Evolutionary conservation across 108 stramenopile genomes (phyloP).

Genomic region (Cyclotella kingstonii): DNA sequence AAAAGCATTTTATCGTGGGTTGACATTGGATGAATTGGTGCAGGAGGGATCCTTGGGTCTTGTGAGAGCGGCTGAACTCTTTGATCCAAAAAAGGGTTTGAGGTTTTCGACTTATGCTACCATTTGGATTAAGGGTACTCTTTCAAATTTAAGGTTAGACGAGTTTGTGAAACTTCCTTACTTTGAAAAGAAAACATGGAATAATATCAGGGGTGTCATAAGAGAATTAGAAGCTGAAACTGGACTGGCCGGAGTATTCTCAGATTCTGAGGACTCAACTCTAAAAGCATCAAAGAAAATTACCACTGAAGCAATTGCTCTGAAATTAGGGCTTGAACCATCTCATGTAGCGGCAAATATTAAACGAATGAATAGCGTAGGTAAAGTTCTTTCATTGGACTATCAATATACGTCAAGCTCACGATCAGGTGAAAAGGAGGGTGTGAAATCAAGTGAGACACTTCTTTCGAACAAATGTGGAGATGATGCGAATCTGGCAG

Average conservation of each 20-base stretch:
- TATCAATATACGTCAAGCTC: conserved; percentile 55
- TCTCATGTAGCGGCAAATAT: conserved; percentile 47
- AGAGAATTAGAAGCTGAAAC: conserved; percentile 41
- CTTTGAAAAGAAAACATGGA: conserved; percentile 68
- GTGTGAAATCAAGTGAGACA: conserved; percentile 3
- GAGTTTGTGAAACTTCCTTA: conserved; percentile 59
- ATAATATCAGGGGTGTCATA: conserved; percentile 58
- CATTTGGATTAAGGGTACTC: conserved; percentile 95
- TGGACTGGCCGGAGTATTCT: conserved; percentile 6
- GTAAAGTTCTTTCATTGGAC: conserved; percentile 71
- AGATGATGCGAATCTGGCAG: conserved; percentile 65
- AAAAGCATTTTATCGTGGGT: conserved; percentile 9
- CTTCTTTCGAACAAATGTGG: conserved; percentile 21
- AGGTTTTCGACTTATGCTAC: conserved; percentile 95
- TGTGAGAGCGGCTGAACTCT: conserved; percentile 88
- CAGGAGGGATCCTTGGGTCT: conserved; percentile 94
- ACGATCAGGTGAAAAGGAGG: conserved; percentile 45
- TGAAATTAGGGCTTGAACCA: conserved; percentile 44
- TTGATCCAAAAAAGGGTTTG: conserved; percentile 86
- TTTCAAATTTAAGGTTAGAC: conserved; percentile 58
- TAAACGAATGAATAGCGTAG: conserved; percentile 57
- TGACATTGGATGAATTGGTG: conserved; percentile 80
- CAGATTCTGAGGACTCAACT: neutral
- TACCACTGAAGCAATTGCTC: conserved; percentile 27
- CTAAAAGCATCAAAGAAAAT: neutral